These are phyloP conservation scores for Calocybe gambosa DNA, from an alignment of 1,284 basidiomycete species.

Conservation along the genomic window DNA sequence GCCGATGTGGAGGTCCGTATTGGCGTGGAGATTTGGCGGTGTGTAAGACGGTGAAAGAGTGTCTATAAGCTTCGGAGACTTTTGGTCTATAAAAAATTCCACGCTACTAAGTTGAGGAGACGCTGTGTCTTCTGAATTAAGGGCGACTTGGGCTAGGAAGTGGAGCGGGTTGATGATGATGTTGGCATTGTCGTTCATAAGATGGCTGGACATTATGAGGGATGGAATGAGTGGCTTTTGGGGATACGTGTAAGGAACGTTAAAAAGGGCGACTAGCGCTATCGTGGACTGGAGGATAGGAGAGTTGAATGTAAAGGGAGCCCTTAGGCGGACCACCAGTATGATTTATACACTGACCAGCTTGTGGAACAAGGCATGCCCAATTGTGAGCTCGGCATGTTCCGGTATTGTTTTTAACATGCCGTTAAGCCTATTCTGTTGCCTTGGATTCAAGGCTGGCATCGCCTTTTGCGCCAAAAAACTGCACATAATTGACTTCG, in stretches of 20 bases:
- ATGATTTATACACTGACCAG: conserved; percentile 5
- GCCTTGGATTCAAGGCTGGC: neutral
- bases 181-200: conserved; percentile 12
- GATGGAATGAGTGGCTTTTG: conserved; percentile 17
- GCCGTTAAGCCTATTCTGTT: neutral
- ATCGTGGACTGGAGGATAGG: conserved; percentile 8
- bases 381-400: conserved; percentile 22
- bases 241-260: conserved; percentile 16
- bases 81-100: neutral
- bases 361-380: conserved; percentile 13
- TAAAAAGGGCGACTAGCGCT: conserved; percentile 28
- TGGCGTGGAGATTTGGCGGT: conserved; percentile 1
- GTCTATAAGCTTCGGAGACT: neutral
- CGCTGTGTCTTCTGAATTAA: conserved; percentile 20
- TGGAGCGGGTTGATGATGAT: conserved; percentile 32
- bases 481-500: neutral
- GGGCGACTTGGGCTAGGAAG: conserved; percentile 34
- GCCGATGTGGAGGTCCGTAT: conserved; percentile 20
- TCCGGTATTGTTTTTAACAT: conserved; percentile 28
- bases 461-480: neutral
- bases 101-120: conserved; percentile 2
- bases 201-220: conserved; percentile 16
- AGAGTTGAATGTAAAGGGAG: neutral
- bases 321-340: conserved; percentile 1
- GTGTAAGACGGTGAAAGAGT: neutral